phyloP scores from a whole-genome alignment of 1,284 basidiomycete genomes.

The Apiotrichum siamense region DNA sequence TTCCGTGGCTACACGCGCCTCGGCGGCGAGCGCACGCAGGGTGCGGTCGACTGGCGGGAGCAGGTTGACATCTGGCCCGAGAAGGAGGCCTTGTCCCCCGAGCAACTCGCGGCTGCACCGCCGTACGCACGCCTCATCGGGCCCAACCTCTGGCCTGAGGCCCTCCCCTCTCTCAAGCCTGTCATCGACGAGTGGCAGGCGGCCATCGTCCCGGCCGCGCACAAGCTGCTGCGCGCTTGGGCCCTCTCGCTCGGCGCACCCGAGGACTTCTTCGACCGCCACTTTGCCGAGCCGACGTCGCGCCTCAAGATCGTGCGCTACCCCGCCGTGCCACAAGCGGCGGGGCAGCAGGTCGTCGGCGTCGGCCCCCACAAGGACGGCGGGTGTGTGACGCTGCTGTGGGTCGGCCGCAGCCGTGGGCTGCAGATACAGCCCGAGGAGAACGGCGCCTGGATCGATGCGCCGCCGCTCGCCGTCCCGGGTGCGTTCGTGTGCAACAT shows the following conservation, averaged over 20 bases:
- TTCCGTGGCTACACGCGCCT: slow-evolving; percentile 18
- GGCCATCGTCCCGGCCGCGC: slow-evolving; percentile 7
- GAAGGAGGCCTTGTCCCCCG: background rate
- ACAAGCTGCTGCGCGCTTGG: slow-evolving; percentile 15
- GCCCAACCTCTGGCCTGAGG: slow-evolving; percentile 15
- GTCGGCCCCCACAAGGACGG: slow-evolving; percentile 19
- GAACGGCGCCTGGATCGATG: slow-evolving; percentile 64
- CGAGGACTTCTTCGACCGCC: slow-evolving; percentile 15
- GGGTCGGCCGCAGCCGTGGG: slow-evolving; percentile 9
- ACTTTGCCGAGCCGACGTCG: slow-evolving; percentile 10
- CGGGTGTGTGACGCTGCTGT: slow-evolving; percentile 15
- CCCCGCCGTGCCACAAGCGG: background rate
- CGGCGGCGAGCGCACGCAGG: slow-evolving; percentile 14
- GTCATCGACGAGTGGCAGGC: slow-evolving; percentile 14
- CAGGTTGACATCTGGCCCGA: slow-evolving; percentile 16
- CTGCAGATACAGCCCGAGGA: slow-evolving; percentile 8
- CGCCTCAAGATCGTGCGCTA: slow-evolving; percentile 19
- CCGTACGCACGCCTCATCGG: slow-evolving; percentile 13
- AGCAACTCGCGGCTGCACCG: background rate
- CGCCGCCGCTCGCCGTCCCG: slow-evolving; percentile 55
- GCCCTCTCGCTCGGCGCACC: slow-evolving; percentile 10
- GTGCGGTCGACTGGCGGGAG: slow-evolving; percentile 15
- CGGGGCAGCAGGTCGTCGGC: background rate
- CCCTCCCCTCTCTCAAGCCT: slow-evolving; percentile 1
- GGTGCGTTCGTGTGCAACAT: slow-evolving; percentile 67